Base-by-base conservation (phyloP, 2,329 filamentous ascomycete species). In the Aspergillus pseudotamarii region DNA sequence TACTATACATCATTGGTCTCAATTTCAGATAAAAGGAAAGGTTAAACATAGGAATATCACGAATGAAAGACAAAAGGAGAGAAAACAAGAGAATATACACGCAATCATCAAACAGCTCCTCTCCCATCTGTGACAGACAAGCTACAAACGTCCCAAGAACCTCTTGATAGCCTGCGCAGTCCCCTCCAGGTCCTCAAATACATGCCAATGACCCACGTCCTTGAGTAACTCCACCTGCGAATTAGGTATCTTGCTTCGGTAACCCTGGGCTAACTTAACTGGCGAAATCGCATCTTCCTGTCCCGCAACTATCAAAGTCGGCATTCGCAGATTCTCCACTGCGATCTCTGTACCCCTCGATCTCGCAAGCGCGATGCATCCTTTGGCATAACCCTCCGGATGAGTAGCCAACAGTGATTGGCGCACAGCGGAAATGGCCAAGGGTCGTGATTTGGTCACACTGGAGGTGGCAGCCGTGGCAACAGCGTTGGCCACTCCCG, bases 301-400 rank as follows among this genome's bases (percentile, higher is more conserved):
- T 0, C 76, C 72, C 0, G 84, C 83, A 0, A 51, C 19, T 8
- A 81, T 81, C 2, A 86, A 63, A 48, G 86, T 74, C 34, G 79
- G 67, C 1, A 75, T 76, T n/a, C 72, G 67, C 6, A 71, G 68
- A 10, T 70, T 63, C 23, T 72, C 65, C 2, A 82, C 66, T 26
- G 78, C 70, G 26, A 83, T 56, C 19, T 26, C 19, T 1, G 32
- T 48, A 11, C 67, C 60, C 23, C 70, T 71, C 1, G 79, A 78
- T 4, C 73, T 73, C 4, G 81, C 84, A 34, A 86, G 74, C 3
- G 84, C 84, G 32, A 75, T 74, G 48, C 82, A 84, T 0, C 78
- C 84, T 64, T 87, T 87, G 1, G 85, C 85, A 69, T 86, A 87
- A 1, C 82, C 82, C 64, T 87, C 84, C 0, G 82, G 76, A 65